Percentiles rank a stretch among this genome's conserved stretches.
Conservation (phyloP, 164 flowering plant genomes). For the Malania oleifera region DNA sequence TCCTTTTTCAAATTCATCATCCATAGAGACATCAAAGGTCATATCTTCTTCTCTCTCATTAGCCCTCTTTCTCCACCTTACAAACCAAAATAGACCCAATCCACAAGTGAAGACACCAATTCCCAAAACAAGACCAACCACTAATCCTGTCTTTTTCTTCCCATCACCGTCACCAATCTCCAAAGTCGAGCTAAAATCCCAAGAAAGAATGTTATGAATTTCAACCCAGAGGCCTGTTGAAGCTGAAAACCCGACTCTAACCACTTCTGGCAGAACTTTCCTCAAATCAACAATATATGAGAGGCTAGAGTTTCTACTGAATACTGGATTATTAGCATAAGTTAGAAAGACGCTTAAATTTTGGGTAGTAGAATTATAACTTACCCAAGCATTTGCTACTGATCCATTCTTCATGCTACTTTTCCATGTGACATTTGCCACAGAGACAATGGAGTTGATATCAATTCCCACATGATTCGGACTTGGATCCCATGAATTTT, state of each 20-base stretch:
- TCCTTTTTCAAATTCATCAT: slow-evolving; percentile 33
- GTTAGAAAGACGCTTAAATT: slow-evolving; percentile 44
- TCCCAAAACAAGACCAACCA: slow-evolving; percentile 14
- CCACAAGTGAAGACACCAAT: neutral
- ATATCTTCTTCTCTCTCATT: neutral
- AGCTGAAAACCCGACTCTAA: slow-evolving; percentile 62
- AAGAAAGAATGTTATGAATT: slow-evolving; percentile 37
- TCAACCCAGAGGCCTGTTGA: slow-evolving; percentile 47
- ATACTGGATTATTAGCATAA: slow-evolving; percentile 31
- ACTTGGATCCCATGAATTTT: slow-evolving; percentile 43
- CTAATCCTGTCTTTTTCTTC: slow-evolving; percentile 1
- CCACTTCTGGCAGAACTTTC: slow-evolving; percentile 33
- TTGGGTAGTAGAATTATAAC: slow-evolving; percentile 33
- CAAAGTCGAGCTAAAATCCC: slow-evolving; percentile 52
- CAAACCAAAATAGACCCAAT: slow-evolving; percentile 9
- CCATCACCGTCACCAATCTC: slow-evolving; percentile 9
- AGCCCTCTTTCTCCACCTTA: slow-evolving; percentile 11
- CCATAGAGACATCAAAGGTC: slow-evolving; percentile 18
- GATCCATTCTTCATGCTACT: slow-evolving; percentile 38
- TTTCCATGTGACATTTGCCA: slow-evolving; percentile 31
- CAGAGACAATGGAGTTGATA: slow-evolving; percentile 41
- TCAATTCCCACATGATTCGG: slow-evolving; percentile 45
- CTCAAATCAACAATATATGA: slow-evolving; percentile 36
- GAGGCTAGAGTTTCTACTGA: slow-evolving; percentile 26
- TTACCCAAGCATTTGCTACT: slow-evolving; percentile 52